Conservation (phyloP, 2,329 filamentous ascomycete genomes). For the Aspergillus cejpii region DNA sequence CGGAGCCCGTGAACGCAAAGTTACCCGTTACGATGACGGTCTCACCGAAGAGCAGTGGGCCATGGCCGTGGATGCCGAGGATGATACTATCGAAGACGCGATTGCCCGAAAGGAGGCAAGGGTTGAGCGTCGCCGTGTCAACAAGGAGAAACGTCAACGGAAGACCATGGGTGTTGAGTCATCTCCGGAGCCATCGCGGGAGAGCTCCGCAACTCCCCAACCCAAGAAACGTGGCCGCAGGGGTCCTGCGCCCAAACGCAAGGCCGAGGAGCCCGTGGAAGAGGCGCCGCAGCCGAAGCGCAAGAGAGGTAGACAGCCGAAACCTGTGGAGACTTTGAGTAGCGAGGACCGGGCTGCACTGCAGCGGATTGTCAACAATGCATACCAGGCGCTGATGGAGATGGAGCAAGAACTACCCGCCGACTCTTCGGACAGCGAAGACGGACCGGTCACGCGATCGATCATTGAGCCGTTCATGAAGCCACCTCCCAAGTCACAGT, state of each 20-base stretch:
- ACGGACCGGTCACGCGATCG: constrained; percentile 58
- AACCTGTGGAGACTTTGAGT: constrained; percentile 60
- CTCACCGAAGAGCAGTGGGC: constrained; percentile 99
- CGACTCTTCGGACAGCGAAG: constrained; percentile 48
- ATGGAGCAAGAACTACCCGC: constrained; percentile 66
- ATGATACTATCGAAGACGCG: constrained; percentile 87
- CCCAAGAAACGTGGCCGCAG: constrained; percentile 70
- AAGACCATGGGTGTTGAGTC: constrained; percentile 50
- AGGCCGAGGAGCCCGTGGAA: constrained; percentile 70
- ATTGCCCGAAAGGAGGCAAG: constrained; percentile 83
- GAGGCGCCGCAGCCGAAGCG: constrained; percentile 71
- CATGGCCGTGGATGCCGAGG: constrained; percentile 93
- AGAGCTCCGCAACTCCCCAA: constrained; percentile 74
- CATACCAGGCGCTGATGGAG: constrained; percentile 75
- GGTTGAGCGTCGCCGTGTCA: constrained; percentile 70
- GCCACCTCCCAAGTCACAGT: constrained; percentile 78
- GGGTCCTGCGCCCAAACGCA: constrained; percentile 74
- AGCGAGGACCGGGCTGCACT: constrained; percentile 67
- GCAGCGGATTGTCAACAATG: constrained; percentile 67
- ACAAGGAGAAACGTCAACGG: constrained; percentile 59
- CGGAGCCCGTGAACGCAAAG: constrained; percentile 88
- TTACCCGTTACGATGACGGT: constrained; percentile 93
- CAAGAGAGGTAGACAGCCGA: constrained; percentile 66
- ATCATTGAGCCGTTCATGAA: constrained; percentile 94
- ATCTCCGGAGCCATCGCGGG: constrained; percentile 71